A percentile compares a stretch with the other conserved stretches of the same genome.
Conservation (phyloP, 441 rosid species). For the Biscutella auriculata region DNA sequence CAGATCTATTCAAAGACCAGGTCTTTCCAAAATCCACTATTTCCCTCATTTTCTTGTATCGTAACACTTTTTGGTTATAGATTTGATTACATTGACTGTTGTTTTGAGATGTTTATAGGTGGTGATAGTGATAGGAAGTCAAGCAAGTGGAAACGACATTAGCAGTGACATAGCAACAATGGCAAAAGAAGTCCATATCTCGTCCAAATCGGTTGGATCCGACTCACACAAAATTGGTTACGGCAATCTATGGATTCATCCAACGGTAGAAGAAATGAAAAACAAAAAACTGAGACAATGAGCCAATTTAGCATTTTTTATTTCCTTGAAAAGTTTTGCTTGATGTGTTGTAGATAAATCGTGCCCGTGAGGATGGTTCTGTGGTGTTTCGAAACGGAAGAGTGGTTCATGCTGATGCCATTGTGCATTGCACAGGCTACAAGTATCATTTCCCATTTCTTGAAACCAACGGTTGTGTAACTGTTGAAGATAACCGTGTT, state of each 20-base stretch:
- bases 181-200: slow-evolving; percentile 79
- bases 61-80: too few relatives aligned
- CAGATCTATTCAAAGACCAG: slow-evolving; percentile 52
- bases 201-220: slow-evolving; percentile 31
- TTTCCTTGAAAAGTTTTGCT: too few relatives aligned
- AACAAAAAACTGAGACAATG: too few relatives aligned
- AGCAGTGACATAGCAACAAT: slow-evolving; percentile 42
- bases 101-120: too few relatives aligned
- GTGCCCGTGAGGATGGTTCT: slow-evolving; percentile 41
- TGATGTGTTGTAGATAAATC: slow-evolving; percentile 20
- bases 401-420: slow-evolving; percentile 37
- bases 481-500: slow-evolving; percentile 61
- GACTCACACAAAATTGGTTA: slow-evolving; percentile 5
- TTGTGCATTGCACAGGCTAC: slow-evolving; percentile 83
- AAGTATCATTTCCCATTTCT: slow-evolving; percentile 71
- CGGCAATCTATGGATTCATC: slow-evolving; percentile 57
- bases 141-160: too few relatives aligned
- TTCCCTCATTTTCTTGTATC: too few relatives aligned
- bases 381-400: slow-evolving; percentile 50
- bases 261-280: too few relatives aligned
- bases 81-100: too few relatives aligned
- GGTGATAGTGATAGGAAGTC: too few relatives aligned
- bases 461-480: slow-evolving; percentile 48
- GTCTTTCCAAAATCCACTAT: too few relatives aligned
- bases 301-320: too few relatives aligned